These are phyloP conservation scores for Pyrenophora graminea DNA, from an alignment of 2,329 filamentous ascomycete species.

Conservation along the genomic window DNA sequence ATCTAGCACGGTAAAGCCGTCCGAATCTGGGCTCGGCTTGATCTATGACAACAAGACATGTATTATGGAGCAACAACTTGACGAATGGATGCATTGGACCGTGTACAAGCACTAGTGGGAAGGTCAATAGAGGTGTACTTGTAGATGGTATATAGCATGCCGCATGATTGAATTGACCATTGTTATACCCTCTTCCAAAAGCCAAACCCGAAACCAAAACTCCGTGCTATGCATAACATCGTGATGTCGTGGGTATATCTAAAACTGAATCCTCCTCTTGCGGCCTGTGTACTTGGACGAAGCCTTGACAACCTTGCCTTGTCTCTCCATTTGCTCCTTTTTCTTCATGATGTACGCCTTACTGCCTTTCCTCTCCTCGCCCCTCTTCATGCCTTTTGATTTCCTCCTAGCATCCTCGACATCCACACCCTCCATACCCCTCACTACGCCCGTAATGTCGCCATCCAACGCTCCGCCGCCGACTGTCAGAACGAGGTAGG, in stretches of 20 bases:
- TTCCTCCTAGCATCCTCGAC: constrained; percentile 64
- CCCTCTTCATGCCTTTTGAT: constrained; percentile 57
- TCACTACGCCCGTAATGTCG: constrained; percentile 89
- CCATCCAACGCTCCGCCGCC: constrained; percentile 67
- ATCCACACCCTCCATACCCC: constrained; percentile 83
- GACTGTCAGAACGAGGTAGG: constrained; percentile 94
- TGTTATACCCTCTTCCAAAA: constrained; percentile 31
- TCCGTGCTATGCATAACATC: constrained; percentile 44
- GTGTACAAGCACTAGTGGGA: constrained; percentile 41
- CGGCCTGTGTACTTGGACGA: constrained; percentile 93
- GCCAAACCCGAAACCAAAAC: constrained; percentile 27
- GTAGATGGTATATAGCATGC: constrained; percentile 48
- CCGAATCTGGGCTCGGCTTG: constrained; percentile 10
- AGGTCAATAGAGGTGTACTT: constrained; percentile 48
- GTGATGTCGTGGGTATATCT: constrained; percentile 34
- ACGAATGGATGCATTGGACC: constrained; percentile 30
- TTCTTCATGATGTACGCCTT: constrained; percentile 84
- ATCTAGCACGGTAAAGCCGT: constrained; percentile 20
- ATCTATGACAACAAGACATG: constrained; percentile 3
- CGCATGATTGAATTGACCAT: constrained; percentile 44
- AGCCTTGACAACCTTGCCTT: constrained; percentile 91
- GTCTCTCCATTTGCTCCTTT: constrained; percentile 90
- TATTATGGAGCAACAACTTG: constrained; percentile 14
- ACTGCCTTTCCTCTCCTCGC: constrained; percentile 74
- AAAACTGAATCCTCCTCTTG: constrained; percentile 81